A percentile compares a stretch with the other conserved stretches of the same genome.
These are phyloP conservation scores for Chrysochromulina tobinii DNA, from an alignment of 78 protist species.

Conservation along the genomic window DNA sequence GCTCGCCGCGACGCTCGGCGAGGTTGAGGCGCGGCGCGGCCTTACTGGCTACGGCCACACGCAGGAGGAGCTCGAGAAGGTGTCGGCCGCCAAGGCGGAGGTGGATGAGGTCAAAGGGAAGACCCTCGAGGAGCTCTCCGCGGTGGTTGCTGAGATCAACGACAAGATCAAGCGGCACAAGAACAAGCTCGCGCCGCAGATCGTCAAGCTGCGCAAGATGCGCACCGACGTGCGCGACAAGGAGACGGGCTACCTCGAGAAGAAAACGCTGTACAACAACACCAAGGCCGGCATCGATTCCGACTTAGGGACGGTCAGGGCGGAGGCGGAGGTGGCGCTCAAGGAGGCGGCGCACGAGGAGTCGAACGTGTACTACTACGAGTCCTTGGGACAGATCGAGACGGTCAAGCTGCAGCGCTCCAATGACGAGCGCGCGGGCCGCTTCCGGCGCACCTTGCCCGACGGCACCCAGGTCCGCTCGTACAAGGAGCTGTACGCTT, in stretches of 20 bases:
- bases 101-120: slow-evolving; percentile 20
- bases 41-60: background rate
- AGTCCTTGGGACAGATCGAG: background rate
- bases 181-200: slow-evolving; percentile 34
- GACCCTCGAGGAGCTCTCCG: slow-evolving; percentile 41
- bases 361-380: background rate
- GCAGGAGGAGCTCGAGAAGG: slow-evolving; percentile 32
- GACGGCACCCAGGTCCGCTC: background rate
- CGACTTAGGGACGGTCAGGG: background rate
- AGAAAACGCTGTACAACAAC: background rate
- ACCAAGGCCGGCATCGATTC: background rate
- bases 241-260: slow-evolving; percentile 41
- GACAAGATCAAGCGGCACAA: background rate
- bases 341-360: background rate
- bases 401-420: background rate
- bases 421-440: background rate
- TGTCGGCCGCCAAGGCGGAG: slow-evolving; percentile 3
- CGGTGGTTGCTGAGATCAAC: slow-evolving; percentile 4
- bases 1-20: background rate
- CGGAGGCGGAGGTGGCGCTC: background rate
- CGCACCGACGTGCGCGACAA: background rate
- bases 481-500: background rate
- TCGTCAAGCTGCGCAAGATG: slow-evolving; percentile 17
- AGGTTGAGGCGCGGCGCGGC: slow-evolving; percentile 16
- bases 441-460: background rate